Conservation (phyloP, 2,329 filamentous ascomycete species). For the Byssoonygena ceratinophila region DNA sequence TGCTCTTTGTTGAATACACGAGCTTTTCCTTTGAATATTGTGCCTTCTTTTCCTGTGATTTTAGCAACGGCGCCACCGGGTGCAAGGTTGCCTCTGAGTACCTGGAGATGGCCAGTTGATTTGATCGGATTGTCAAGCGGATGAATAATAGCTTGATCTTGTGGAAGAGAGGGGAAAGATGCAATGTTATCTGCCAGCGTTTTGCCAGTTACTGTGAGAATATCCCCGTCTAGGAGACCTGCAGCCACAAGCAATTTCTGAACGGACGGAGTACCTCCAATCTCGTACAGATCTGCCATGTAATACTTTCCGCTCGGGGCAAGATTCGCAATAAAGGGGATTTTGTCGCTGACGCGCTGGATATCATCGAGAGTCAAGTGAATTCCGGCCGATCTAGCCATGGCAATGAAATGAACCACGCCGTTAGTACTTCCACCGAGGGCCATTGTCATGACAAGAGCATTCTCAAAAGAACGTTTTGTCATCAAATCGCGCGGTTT, state of each 20-base stretch:
- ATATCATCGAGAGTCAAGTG: constrained; percentile 70
- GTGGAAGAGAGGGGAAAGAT: constrained; percentile 63
- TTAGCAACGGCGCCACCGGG: constrained; percentile 87
- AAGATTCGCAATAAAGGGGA: constrained; percentile 76
- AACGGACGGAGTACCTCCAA: constrained; percentile 75
- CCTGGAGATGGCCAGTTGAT: constrained; percentile 72
- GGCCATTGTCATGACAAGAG: constrained; percentile 79
- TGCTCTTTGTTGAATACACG: constrained; percentile 80
- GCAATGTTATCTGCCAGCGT: constrained; percentile 73
- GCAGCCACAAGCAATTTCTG: constrained; percentile 74
- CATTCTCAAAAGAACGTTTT: constrained; percentile 73
- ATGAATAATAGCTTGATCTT: constrained; percentile 72
- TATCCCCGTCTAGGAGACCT: constrained; percentile 62
- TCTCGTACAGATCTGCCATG: constrained; percentile 78
- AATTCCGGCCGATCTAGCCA: constrained; percentile 76
- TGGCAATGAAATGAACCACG: constrained; percentile 78
- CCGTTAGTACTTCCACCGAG: constrained; percentile 86
- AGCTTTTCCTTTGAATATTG: constrained; percentile 68
- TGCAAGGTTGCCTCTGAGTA: constrained; percentile 76
- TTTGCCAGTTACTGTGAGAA: constrained; percentile 73
- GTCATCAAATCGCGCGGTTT: constrained; percentile 70
- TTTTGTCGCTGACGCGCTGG: constrained; percentile 67
- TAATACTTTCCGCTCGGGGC: constrained; percentile 74
- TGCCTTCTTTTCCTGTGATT: constrained; percentile 90
- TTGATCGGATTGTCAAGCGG: constrained; percentile 78